Base-by-base conservation (phyloP, 177 flowering plant genomes). In the Vitis hybrid region DNA sequence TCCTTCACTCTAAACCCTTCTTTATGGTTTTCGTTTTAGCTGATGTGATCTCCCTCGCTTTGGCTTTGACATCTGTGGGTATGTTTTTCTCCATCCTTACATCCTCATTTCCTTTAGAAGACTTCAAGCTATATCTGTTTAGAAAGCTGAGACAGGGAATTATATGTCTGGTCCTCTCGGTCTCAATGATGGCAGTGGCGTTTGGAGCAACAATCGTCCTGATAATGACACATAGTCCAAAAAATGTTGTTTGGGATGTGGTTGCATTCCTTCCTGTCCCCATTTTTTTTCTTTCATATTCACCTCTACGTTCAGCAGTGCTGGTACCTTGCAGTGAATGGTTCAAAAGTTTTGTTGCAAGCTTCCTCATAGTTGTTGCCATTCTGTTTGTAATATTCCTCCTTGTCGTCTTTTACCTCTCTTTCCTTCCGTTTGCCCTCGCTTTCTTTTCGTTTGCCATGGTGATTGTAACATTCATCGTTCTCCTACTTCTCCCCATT, bases 71-170 rank as follows among this genome's bases (percentile, higher is more conserved):
- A 2, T 60, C 78, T 1, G 70, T 81, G 1, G 77, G 76, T 2
- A 21, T 66, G 19, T 81, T 78, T 70, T 70, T 81, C 4, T 64
- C 76, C 0, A 71, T 81, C 61, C 68, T 76, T 51, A 78, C 80
- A 0, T 81, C 84, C 0, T 23, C 82, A 1, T 71, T 69, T 51
- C 72, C 62, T 4, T 8, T 61, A 5, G 5, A 30, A 1, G 75
- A 75, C 34, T 81, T 81, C 45, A 18, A 14, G 0, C 0, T 2
- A 26, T 21, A 59, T 5, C 59, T 81, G 32, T 78, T 78, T 6
- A 26, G 48, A 19, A 71, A 69, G 49, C 68, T 81, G 9, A 40
- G 30, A 51, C 5, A 66, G 0, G 84, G 80, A 6, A 30, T 79
- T 56, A 66, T 50, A 10, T 56, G 64, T 5, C 65, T 78, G 19